Evolutionary conservation across 352 stramenopile species (phyloP).

Genomic region (Phytophthora syringae): DNA sequence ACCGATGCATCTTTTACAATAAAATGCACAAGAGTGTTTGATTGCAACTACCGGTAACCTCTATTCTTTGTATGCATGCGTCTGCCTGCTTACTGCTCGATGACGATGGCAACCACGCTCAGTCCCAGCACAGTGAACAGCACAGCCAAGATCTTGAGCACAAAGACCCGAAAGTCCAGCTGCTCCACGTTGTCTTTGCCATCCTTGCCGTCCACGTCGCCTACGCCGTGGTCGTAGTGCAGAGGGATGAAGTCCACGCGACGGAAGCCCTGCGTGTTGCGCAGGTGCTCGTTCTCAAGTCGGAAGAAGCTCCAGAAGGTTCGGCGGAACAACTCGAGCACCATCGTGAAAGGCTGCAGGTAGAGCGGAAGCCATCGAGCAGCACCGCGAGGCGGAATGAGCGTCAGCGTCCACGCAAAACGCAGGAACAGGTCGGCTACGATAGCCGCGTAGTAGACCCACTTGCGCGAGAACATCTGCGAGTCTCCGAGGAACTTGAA

Average conservation of each 20-base stretch:
- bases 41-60: too few species aligned
- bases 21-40: too few species aligned
- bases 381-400: slow-evolving; percentile 74
- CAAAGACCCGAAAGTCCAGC: slow-evolving; percentile 51
- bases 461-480: slow-evolving; percentile 86
- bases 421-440: slow-evolving; percentile 79
- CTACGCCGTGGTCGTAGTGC: slow-evolving; percentile 81
- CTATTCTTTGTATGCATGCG: slow-evolving; percentile 1
- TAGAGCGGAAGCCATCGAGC: slow-evolving; percentile 73
- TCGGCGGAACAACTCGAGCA: slow-evolving; percentile 82
- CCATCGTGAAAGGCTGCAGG: slow-evolving; percentile 86
- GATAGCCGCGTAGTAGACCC: slow-evolving; percentile 86
- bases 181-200: slow-evolving; percentile 43
- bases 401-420: slow-evolving; percentile 84
- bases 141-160: slow-evolving; percentile 59
- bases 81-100: slow-evolving; percentile 33
- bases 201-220: slow-evolving; percentile 49
- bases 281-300: slow-evolving; percentile 87
- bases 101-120: slow-evolving; percentile 56
- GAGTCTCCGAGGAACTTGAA: slow-evolving; percentile 80
- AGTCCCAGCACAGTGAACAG: slow-evolving; percentile 53
- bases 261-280: slow-evolving; percentile 87
- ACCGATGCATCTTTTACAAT: too few species aligned
- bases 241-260: slow-evolving; percentile 86
- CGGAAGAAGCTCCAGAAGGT: slow-evolving; percentile 91